Evolutionary conservation across 257 asterid genomes (phyloP).

Genomic region (Echium plantagineum): DNA sequence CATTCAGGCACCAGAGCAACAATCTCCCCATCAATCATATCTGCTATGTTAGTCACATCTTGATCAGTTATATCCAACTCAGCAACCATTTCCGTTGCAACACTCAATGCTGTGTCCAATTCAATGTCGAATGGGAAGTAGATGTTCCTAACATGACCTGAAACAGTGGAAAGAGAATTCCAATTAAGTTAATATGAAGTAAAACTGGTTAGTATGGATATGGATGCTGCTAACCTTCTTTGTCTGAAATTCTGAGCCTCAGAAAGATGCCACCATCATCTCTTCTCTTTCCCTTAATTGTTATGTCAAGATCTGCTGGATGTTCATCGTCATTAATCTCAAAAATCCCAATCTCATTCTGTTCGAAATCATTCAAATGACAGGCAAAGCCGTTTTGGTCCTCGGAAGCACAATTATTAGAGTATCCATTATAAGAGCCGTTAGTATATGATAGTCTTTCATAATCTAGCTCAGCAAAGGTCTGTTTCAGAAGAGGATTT

Average conservation of each 20-base stretch:
- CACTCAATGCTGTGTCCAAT: slow-evolving; percentile 33
- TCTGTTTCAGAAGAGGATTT: slow-evolving; percentile 22
- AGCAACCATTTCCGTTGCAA: slow-evolving; percentile 46
- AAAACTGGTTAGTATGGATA: neutral
- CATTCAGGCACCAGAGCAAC: slow-evolving; percentile 35
- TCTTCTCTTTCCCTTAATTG: slow-evolving; percentile 40
- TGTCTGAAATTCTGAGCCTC: slow-evolving; percentile 46
- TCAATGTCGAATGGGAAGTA: slow-evolving; percentile 38
- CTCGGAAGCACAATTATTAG: slow-evolving; percentile 23
- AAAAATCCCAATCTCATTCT: slow-evolving; percentile 29
- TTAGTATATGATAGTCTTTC: slow-evolving; percentile 17
- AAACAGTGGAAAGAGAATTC: slow-evolving; percentile 1
- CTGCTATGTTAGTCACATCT: slow-evolving; percentile 37
- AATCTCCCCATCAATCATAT: slow-evolving; percentile 44
- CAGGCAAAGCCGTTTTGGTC: slow-evolving; percentile 24
- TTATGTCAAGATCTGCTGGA: slow-evolving; percentile 22
- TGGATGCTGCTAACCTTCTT: slow-evolving; percentile 26
- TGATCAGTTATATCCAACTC: slow-evolving; percentile 42
- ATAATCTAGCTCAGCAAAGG: slow-evolving; percentile 16
- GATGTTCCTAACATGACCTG: slow-evolving; percentile 41
- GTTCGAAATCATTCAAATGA: slow-evolving; percentile 24
- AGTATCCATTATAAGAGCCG: slow-evolving; percentile 16
- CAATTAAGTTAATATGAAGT: slow-evolving; percentile 3
- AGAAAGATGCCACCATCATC: slow-evolving; percentile 35
- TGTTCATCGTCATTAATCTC: slow-evolving; percentile 28